A percentile compares a stretch with the other conserved stretches of the same genome.
Conservation (phyloP, 2,329 filamentous ascomycete species). For the Ophiostoma sp. region DNA sequence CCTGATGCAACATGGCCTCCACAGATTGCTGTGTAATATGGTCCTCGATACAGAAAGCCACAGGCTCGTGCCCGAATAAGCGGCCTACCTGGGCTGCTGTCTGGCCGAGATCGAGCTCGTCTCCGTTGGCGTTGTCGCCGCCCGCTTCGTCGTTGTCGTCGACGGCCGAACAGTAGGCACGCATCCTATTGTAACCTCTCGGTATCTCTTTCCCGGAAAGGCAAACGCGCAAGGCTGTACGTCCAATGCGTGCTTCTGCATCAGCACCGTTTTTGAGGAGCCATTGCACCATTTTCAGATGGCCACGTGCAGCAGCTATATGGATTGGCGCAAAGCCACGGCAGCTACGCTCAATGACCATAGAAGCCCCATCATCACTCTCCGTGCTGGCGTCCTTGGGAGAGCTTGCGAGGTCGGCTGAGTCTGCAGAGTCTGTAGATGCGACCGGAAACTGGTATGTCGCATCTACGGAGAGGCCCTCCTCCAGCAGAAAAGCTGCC, state of each 20-base stretch:
- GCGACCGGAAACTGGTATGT: neutral
- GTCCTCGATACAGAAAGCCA: neutral
- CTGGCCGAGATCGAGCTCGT: neutral
- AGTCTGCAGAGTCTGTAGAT: neutral
- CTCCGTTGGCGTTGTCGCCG: neutral
- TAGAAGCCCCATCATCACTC: neutral
- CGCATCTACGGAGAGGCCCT: neutral
- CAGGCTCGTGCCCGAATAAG: neutral
- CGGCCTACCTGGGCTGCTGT: neutral
- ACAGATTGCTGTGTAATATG: neutral
- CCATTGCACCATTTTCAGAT: neutral
- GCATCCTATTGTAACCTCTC: neutral
- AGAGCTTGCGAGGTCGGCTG: neutral
- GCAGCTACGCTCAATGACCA: neutral
- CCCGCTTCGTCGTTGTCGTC: neutral
- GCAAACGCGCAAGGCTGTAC: neutral
- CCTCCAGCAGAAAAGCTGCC: neutral
- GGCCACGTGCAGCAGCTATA: neutral
- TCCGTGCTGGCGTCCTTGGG: neutral
- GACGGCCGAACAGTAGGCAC: neutral
- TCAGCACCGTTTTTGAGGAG: neutral
- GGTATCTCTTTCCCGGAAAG: neutral
- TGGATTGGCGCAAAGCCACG: constrained; percentile 2
- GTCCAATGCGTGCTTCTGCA: neutral
- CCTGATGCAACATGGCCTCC: neutral